These are phyloP conservation scores for Lachancea cidri DNA, from an alignment of 805 yeast species.

Conservation along the genomic window DNA sequence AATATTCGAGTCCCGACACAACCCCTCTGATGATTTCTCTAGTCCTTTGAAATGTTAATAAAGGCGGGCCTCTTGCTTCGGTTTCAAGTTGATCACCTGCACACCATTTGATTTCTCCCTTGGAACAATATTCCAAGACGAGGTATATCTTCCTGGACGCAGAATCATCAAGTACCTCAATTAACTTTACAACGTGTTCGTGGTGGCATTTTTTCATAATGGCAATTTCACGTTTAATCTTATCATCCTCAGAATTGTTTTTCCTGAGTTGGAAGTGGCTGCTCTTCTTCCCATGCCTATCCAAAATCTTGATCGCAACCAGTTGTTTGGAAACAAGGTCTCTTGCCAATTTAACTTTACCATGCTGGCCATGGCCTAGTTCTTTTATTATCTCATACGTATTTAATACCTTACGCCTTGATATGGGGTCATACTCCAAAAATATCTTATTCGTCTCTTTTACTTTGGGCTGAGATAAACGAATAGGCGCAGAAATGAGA, in stretches of 20 bases:
- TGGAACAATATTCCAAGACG: slow-evolving; percentile 83
- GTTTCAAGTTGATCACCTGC: slow-evolving; percentile 36
- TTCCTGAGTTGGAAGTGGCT: slow-evolving; percentile 34
- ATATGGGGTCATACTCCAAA: slow-evolving; percentile 84
- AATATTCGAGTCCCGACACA: slow-evolving; percentile 79
- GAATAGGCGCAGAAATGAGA: slow-evolving; percentile 23
- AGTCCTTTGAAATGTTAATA: slow-evolving; percentile 60
- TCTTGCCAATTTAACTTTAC: slow-evolving; percentile 90
- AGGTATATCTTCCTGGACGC: slow-evolving; percentile 80
- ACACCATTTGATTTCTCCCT: slow-evolving; percentile 87
- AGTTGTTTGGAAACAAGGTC: slow-evolving; percentile 57
- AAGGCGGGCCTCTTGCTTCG: slow-evolving; percentile 51
- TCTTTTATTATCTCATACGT: slow-evolving; percentile 85
- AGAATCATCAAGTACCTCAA: slow-evolving; percentile 84
- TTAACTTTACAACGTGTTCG: slow-evolving; percentile 83
- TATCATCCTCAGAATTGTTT: slow-evolving; percentile 57
- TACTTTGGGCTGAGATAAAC: slow-evolving; percentile 38
- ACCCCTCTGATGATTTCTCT: slow-evolving; percentile 78
- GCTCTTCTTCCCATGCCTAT: slow-evolving; percentile 47
- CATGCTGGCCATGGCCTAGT: slow-evolving; percentile 95
- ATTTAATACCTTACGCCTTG: slow-evolving; percentile 74
- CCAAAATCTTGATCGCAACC: slow-evolving; percentile 93
- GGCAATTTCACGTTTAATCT: slow-evolving; percentile 80
- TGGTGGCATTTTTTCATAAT: slow-evolving; percentile 90
- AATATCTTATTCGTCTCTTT: slow-evolving; percentile 78